Conservation (phyloP, 2,329 filamentous ascomycete species). For the Coniochaeta sp. region DNA sequence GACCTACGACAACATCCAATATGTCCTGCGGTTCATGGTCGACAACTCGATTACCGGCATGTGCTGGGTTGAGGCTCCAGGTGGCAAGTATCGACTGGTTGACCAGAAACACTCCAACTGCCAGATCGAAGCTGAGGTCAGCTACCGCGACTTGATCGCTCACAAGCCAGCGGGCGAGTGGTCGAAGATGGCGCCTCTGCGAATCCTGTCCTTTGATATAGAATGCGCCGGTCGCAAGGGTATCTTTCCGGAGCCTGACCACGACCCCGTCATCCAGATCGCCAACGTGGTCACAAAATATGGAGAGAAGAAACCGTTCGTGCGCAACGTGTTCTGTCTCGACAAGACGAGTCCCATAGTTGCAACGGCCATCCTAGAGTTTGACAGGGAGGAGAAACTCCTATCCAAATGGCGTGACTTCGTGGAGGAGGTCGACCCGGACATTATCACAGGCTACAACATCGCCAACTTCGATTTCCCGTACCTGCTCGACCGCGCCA, state of each 20-base stretch:
- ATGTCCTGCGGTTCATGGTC: slow-evolving; percentile 94
- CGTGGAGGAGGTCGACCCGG: slow-evolving; percentile 80
- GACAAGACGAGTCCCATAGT: slow-evolving; percentile 90
- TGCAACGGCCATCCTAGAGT: slow-evolving; percentile 86
- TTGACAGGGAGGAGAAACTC: slow-evolving; percentile 77
- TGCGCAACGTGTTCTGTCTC: slow-evolving; percentile 93
- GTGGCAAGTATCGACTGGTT: slow-evolving; percentile 11
- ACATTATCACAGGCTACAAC: slow-evolving; percentile 98
- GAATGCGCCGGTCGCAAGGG: slow-evolving; percentile 97
- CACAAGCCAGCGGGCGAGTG: slow-evolving; percentile 89
- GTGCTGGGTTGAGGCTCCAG: slow-evolving; percentile 89
- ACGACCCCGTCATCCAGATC: slow-evolving; percentile 96
- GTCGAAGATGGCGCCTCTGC: slow-evolving; percentile 94
- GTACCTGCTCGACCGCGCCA: slow-evolving; percentile 84
- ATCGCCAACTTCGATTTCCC: slow-evolving; percentile 98
- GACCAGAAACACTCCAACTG: slow-evolving; percentile 73
- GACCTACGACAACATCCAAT: slow-evolving; percentile 95
- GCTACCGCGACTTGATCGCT: slow-evolving; percentile 75
- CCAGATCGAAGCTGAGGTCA: slow-evolving; percentile 86
- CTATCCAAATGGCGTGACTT: slow-evolving; percentile 90
- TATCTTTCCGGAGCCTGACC: slow-evolving; percentile 86
- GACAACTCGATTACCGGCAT: slow-evolving; percentile 91
- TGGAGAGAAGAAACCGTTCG: slow-evolving; percentile 90
- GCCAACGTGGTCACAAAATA: slow-evolving; percentile 93
- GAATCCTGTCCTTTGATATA: slow-evolving; percentile 94